Evolutionary conservation across 257 asterid genomes (phyloP).

Genomic region (Primulina tabacum): DNA sequence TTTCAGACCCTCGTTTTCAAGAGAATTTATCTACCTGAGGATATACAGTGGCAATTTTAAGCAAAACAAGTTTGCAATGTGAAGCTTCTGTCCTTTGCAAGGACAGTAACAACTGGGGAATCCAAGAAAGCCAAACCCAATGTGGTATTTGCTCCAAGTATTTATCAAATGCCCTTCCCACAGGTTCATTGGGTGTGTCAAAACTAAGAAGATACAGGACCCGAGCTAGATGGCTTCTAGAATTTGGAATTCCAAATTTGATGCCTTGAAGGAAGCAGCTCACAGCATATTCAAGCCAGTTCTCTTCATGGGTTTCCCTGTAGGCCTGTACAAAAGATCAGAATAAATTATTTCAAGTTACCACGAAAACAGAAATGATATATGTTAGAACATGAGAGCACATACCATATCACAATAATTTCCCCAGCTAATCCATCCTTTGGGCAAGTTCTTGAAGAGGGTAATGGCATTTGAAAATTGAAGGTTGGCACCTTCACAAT

Average conservation of each 20-base stretch:
- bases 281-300: constrained; percentile 93
- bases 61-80: constrained; percentile 92
- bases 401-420: constrained; percentile 94
- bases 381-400: constrained; percentile 21
- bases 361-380: constrained; percentile 3
- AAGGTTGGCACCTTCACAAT: constrained; percentile 95
- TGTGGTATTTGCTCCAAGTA: constrained; percentile 86
- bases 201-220: constrained; percentile 96
- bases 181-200: constrained; percentile 91
- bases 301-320: constrained; percentile 87
- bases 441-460: constrained; percentile 92
- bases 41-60: constrained; percentile 78
- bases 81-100: constrained; percentile 93
- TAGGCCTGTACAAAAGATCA: constrained; percentile 59
- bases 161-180: constrained; percentile 94
- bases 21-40: constrained; percentile 70
- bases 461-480: constrained; percentile 85
- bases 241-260: constrained; percentile 88
- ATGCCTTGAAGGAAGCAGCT: constrained; percentile 99
- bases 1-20: constrained; percentile 2
- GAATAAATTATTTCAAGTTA: constrained; percentile 22
- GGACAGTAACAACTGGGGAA: constrained; percentile 90
- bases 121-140: constrained; percentile 99
- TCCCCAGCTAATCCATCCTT: constrained; percentile 99
- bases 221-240: constrained; percentile 96